Base-by-base conservation (phyloP, 2,329 filamentous ascomycete genomes). In the Diaporthe velutina region DNA sequence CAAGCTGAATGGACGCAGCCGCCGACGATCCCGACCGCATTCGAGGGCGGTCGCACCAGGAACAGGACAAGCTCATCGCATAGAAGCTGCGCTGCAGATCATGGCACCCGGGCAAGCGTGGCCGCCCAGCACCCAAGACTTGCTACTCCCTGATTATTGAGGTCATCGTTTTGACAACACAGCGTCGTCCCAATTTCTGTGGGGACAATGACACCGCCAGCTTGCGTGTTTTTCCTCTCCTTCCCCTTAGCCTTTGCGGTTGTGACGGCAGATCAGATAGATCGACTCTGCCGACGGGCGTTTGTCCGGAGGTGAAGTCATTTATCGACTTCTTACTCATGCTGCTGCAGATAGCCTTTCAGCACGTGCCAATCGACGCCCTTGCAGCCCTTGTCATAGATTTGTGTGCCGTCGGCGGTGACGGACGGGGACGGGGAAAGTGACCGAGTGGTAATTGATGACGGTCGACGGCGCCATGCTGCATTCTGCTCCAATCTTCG, bases 11-110 rank as follows among this genome's bases (percentile, higher is more conserved):
- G 45, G 45, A 5, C 45, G n/a, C 30, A 68, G 48, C 64, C 64
- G 48, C 48, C 48, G 64, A 54, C 64, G 64, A 68, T 68, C 64
- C 48, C 64, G 33, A 4, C 64, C 64, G 33, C 45, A 52, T 19
- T 67, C 4, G 64, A 38, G 30, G 28, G 45, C 33, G 64, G 45
- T 68, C 48, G 64, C 64, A 54, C 33, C 64, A 68, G 64, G 64
- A 68, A 68, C 64, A 68, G 64, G 64, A 38, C 48, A 68, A 68
- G 64, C 64, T 68, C 64, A 68, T 68, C 30, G 48, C 64, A 68
- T 54, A 28, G 61, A 54, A 54, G 15, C 33, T 54, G 48, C 45
- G 64, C 48, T 52, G 64, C 64, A 68, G 64, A 68, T 68, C 64
- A 68, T 35, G 30, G n/a, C 33, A 22, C 45, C 45, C 25, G 19